A percentile compares a stretch with the other conserved stretches of the same genome.
Conservation (phyloP, 1,284 basidiomycete species). For the Apiotrichum siamense region DNA sequence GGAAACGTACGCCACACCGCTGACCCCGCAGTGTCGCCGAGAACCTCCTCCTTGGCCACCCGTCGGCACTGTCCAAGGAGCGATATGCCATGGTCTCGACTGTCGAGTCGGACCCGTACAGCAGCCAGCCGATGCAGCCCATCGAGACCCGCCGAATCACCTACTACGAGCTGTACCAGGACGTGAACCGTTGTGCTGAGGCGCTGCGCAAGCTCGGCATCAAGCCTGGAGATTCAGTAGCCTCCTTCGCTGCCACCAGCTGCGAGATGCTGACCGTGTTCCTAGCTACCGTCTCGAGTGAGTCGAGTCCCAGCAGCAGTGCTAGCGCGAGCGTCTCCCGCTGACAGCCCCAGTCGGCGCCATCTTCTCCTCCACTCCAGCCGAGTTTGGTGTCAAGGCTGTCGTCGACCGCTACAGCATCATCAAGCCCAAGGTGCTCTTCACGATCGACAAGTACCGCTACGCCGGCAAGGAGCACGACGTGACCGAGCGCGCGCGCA, state of each 20-base stretch:
- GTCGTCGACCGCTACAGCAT: constrained; percentile 24
- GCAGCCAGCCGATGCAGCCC: constrained; percentile 7
- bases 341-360: constrained; percentile 16
- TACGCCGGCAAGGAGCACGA: constrained; percentile 36
- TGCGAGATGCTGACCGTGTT: constrained; percentile 19
- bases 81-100: constrained; percentile 15
- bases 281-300: constrained; percentile 11
- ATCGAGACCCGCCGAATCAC: constrained; percentile 19
- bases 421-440: constrained; percentile 43
- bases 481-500: constrained; percentile 23
- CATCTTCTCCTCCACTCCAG: constrained; percentile 23
- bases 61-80: constrained; percentile 12
- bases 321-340: background rate
- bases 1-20: background rate
- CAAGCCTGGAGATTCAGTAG: constrained; percentile 15
- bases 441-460: constrained; percentile 40
- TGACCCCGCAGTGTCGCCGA: constrained; percentile 14
- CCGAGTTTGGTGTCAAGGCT: constrained; percentile 26
- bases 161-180: constrained; percentile 18
- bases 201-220: constrained; percentile 16
- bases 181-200: constrained; percentile 11
- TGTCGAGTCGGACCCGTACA: constrained; percentile 14
- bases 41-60: constrained; percentile 15
- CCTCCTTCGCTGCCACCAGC: constrained; percentile 14
- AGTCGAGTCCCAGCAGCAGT: background rate